These are phyloP conservation scores for Teratosphaeria epicoccoides DNA, from an alignment of 2,329 filamentous ascomycete species.

Conservation along the genomic window DNA sequence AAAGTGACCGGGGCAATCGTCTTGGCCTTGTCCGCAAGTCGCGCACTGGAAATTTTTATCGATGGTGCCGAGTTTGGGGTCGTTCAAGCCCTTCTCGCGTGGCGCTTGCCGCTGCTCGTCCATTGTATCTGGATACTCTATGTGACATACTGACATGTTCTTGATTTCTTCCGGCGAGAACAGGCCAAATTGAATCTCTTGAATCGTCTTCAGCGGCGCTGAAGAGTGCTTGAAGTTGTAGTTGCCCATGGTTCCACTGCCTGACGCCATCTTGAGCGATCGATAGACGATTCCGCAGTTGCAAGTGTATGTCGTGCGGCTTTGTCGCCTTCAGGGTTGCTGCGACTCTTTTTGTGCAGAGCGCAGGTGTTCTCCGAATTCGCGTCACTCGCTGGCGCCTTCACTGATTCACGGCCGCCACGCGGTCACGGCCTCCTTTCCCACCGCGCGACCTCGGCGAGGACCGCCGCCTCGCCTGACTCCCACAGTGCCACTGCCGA, in stretches of 20 bases:
- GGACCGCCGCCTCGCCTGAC: conserved; percentile 18
- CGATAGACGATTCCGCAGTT: background rate
- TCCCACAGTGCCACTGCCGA: conserved; percentile 8
- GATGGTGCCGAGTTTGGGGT: conserved; percentile 91
- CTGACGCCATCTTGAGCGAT: conserved; percentile 54
- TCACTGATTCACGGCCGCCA: conserved; percentile 12
- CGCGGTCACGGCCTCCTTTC: conserved; percentile 14
- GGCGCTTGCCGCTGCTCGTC: conserved; percentile 88
- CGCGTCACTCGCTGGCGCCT: background rate
- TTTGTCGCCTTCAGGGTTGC: conserved; percentile 5
- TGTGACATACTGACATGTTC: conserved; percentile 92
- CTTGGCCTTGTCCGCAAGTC: conserved; percentile 91
- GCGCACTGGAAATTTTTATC: conserved; percentile 92
- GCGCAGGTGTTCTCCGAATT: background rate
- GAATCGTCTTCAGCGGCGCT: conserved; percentile 91
- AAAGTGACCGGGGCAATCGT: conserved; percentile 94
- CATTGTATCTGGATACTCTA: conserved; percentile 99
- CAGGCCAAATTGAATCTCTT: conserved; percentile 98
- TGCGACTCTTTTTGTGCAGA: background rate
- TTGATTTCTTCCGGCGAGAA: conserved; percentile 98
- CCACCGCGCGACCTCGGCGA: conserved; percentile 22
- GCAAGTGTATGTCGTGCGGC: conserved; percentile 3
- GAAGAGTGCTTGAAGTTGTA: conserved; percentile 87
- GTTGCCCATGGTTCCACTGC: conserved; percentile 37
- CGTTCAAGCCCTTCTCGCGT: conserved; percentile 84